These are phyloP conservation scores for Balamuthia mandrillaris DNA, from an alignment of 208 protist species.

Conservation along the genomic window DNA sequence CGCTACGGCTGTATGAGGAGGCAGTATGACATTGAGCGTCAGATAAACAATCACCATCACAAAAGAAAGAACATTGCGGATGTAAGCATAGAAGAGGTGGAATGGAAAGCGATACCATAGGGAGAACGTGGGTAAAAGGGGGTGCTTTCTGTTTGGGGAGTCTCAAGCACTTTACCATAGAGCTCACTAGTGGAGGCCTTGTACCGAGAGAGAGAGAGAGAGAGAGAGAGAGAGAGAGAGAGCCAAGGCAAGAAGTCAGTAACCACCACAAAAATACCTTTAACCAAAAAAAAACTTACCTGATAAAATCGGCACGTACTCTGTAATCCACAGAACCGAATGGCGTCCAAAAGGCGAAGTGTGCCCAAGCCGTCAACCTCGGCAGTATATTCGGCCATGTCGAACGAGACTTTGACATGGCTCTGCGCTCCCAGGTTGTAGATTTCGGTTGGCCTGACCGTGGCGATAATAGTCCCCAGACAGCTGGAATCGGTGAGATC, in stretches of 20 bases:
- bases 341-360: constrained; percentile 86
- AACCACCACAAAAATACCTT: too few species aligned
- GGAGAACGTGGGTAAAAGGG: constrained; percentile 94
- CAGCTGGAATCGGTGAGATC: constrained; percentile 86
- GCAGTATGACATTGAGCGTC: not conserved
- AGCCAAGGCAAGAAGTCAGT: too few species aligned
- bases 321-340: constrained; percentile 74
- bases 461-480: constrained; percentile 75
- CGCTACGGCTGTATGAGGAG: constrained; percentile 74
- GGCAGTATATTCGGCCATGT: constrained; percentile 89
- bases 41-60: too few species aligned
- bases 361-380: constrained; percentile 85
- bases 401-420: constrained; percentile 93
- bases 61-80: not conserved
- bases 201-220: constrained; percentile 61
- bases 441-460: constrained; percentile 78
- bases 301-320: constrained; percentile 74
- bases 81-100: too few species aligned
- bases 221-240: too few species aligned
- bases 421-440: constrained; percentile 89
- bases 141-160: constrained; percentile 87
- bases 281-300: constrained; percentile 47
- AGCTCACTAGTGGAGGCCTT: constrained; percentile 77
- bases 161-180: constrained; percentile 87
- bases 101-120: too few species aligned